Percentiles rank a stretch among this genome's conserved stretches.
Evolutionary conservation across 768 basidiomycete species (phyloP).

Genomic region (Tulasnella sp.): DNA sequence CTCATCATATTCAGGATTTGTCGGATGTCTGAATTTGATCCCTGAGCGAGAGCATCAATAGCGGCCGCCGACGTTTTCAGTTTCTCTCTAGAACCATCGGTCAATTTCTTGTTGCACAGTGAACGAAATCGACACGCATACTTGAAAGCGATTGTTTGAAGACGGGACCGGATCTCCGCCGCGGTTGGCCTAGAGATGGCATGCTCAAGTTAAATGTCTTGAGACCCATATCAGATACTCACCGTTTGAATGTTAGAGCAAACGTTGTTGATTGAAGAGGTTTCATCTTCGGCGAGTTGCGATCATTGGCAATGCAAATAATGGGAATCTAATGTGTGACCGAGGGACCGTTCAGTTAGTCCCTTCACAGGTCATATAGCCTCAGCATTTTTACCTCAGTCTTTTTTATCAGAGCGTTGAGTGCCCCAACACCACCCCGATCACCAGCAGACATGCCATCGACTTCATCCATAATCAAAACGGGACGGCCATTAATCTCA

Average conservation of each 20-base stretch:
- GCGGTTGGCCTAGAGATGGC: conserved; percentile 63
- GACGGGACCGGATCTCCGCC: conserved; percentile 71
- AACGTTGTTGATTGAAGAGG: conserved; percentile 72
- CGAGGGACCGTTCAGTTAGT: neutral
- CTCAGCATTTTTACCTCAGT: conserved; percentile 56
- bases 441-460: conserved; percentile 99
- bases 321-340: conserved; percentile 69
- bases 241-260: conserved; percentile 76
- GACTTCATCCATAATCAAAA: conserved; percentile 98
- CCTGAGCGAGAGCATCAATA: conserved; percentile 82
- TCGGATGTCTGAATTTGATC: conserved; percentile 92
- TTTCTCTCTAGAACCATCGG: conserved; percentile 61
- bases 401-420: conserved; percentile 90
- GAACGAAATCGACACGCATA: conserved; percentile 40
- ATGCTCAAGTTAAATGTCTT: neutral
- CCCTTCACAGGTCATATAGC: neutral
- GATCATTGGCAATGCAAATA: conserved; percentile 96
- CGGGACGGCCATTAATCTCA: conserved; percentile 69
- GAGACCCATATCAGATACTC: conserved; percentile 31
- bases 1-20: conserved; percentile 98
- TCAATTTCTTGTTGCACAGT: neutral
- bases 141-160: conserved; percentile 88
- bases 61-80: conserved; percentile 90
- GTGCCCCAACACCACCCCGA: conserved; percentile 90
- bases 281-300: conserved; percentile 82